Percentiles rank a stretch among this genome's conserved stretches.
Evolutionary conservation across 257 asterid genomes (phyloP).

Genomic region (Verbascum thapsus): DNA sequence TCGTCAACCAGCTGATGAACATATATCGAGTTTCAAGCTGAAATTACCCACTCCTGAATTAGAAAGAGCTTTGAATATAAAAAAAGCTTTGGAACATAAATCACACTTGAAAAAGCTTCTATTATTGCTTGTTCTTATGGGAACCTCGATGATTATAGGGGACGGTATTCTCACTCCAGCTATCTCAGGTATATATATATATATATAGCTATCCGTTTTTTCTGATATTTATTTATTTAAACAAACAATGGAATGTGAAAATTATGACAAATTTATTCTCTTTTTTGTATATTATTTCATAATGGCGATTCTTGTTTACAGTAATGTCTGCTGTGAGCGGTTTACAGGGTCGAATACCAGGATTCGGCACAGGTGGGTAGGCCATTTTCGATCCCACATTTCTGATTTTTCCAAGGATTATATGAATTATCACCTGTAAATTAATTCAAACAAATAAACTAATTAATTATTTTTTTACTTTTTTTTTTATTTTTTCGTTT

Average conservation of each 20-base stretch:
- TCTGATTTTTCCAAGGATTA: neutral
- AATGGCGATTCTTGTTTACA: conserved; percentile 43
- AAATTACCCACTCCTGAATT: conserved; percentile 90
- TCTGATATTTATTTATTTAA: conserved; percentile 2
- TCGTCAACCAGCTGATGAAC: conserved; percentile 80
- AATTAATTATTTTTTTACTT: neutral
- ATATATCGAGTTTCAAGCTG: conserved; percentile 89
- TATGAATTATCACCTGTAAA: neutral
- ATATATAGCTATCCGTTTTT: conserved; percentile 3
- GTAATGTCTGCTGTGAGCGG: conserved; percentile 99
- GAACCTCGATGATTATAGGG: conserved; percentile 94
- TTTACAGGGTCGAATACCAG: conserved; percentile 75
- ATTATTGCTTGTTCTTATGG: conserved; percentile 79
- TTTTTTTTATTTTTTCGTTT: neutral
- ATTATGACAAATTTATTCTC: neutral
- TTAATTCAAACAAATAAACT: neutral
- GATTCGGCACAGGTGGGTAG: conserved; percentile 76
- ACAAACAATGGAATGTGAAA: neutral
- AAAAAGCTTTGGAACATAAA: conserved; percentile 75
- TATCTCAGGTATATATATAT: conserved; percentile 82
- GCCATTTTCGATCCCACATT: neutral
- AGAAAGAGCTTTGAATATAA: conserved; percentile 82
- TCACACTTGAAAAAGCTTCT: conserved; percentile 55
- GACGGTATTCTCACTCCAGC: conserved; percentile 98
- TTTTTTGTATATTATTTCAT: too few relatives aligned